These are phyloP conservation scores for Trichoderma sp. DNA, from an alignment of 2,329 filamentous ascomycete species.

Conservation along the genomic window DNA sequence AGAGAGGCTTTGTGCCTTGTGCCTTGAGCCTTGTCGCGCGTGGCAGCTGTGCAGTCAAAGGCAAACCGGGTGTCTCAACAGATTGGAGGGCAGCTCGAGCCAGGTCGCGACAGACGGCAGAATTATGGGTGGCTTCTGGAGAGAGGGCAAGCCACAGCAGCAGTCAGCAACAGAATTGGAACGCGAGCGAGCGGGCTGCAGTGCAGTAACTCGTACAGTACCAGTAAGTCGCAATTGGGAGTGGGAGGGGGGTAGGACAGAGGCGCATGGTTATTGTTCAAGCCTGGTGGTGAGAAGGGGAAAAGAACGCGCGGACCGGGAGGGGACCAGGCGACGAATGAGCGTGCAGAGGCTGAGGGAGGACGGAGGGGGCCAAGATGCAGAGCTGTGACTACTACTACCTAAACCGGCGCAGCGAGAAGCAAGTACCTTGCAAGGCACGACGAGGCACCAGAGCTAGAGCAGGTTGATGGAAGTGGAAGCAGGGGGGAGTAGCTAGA, in stretches of 20 bases:
- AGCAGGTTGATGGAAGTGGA: neutral
- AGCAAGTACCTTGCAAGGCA: neutral
- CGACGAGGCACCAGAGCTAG: neutral
- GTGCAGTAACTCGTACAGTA: neutral
- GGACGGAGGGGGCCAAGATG: constrained; percentile 21
- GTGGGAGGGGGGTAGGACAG: constrained; percentile 25
- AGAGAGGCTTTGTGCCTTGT: constrained; percentile 23
- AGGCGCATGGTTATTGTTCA: constrained; percentile 22
- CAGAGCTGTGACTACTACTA: constrained; percentile 24
- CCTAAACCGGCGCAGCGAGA: constrained; percentile 8
- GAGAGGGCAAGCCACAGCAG: constrained; percentile 31
- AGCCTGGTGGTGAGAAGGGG: constrained; percentile 23
- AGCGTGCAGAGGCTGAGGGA: constrained; percentile 20
- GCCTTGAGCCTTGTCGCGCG: constrained; percentile 23
- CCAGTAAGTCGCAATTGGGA: constrained; percentile 30
- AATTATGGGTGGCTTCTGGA: constrained; percentile 27
- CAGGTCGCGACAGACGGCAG: constrained; percentile 27
- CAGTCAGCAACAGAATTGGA: constrained; percentile 33
- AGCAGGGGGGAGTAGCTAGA: neutral
- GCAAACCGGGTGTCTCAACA: constrained; percentile 30
- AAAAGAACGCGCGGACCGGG: constrained; percentile 24
- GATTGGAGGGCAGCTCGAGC: constrained; percentile 24
- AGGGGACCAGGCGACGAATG: constrained; percentile 24
- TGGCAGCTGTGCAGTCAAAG: constrained; percentile 19
- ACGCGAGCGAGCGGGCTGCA: constrained; percentile 30